phyloP scores from a whole-genome alignment of 2,329 filamentous ascomycete species.

The Lachnellula willkommii region DNA sequence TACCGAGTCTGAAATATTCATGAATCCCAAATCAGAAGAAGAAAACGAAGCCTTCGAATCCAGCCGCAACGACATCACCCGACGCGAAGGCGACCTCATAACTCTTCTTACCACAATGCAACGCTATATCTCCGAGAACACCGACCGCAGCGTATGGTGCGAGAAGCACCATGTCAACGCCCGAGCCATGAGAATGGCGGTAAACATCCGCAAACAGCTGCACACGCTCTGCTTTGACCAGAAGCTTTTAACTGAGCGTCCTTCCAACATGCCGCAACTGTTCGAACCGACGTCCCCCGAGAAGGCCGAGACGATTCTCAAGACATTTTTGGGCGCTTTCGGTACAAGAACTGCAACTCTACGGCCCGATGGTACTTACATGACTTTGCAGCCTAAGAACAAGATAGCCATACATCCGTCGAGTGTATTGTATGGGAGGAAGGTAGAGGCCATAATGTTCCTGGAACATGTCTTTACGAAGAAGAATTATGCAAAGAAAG shows the following conservation, averaged over 20 bases:
- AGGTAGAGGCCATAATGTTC: constrained; percentile 64
- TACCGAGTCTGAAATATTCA: constrained; percentile 57
- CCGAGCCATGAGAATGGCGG: constrained; percentile 57
- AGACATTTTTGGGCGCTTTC: constrained; percentile 59
- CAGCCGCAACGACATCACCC: constrained; percentile 51
- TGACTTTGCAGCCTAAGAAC: constrained; percentile 55
- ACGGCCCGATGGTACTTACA: constrained; percentile 55
- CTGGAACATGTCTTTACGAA: constrained; percentile 61
- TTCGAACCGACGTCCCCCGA: constrained; percentile 52
- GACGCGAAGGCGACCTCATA: constrained; percentile 60
- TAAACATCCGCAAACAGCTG: constrained; percentile 58
- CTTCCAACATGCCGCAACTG: constrained; percentile 48
- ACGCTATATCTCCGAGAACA: constrained; percentile 52
- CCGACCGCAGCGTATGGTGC: constrained; percentile 51
- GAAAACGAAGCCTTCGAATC: constrained; percentile 49
- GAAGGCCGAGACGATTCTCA: constrained; percentile 48
- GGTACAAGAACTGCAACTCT: constrained; percentile 55
- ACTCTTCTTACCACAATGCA: constrained; percentile 61
- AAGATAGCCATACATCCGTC: constrained; percentile 57
- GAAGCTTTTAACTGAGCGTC: constrained; percentile 38
- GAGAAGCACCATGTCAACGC: constrained; percentile 50
- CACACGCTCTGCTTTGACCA: constrained; percentile 50
- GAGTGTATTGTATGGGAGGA: constrained; percentile 57
- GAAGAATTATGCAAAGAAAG: constrained; percentile 63
- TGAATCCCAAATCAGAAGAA: constrained; percentile 54